Percentiles rank a stretch among this genome's conserved stretches.
Evolutionary conservation across 345 rosid species (phyloP).

Genomic region (Eucalyptus leucophloia): DNA sequence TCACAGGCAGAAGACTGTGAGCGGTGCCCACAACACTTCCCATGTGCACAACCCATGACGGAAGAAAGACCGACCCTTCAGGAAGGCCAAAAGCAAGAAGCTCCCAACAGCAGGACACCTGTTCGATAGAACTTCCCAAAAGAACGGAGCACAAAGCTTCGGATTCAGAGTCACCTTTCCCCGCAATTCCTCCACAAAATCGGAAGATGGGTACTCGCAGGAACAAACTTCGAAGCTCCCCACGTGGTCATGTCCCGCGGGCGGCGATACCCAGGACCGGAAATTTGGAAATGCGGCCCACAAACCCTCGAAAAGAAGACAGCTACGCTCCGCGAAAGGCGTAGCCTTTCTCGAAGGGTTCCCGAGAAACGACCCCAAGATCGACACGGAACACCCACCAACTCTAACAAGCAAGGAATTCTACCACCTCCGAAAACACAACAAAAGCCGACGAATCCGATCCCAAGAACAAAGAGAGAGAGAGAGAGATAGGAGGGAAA

Average conservation of each 20-base stretch:
- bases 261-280: neutral
- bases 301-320: neutral
- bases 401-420: neutral
- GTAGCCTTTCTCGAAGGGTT: neutral
- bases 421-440: neutral
- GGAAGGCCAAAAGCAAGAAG: neutral
- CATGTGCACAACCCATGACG: slow-evolving; percentile 80
- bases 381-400: neutral
- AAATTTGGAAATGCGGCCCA: neutral
- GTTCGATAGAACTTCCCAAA: slow-evolving; percentile 10
- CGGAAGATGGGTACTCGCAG: neutral
- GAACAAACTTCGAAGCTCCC: slow-evolving; percentile 11
- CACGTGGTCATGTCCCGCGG: neutral
- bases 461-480: neutral
- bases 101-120: neutral
- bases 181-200: neutral
- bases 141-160: neutral
- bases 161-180: neutral
- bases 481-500: neutral
- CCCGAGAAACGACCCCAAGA: neutral
- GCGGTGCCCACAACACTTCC: slow-evolving; percentile 67
- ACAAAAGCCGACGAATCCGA: neutral
- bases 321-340: neutral
- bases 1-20: slow-evolving; percentile 54
- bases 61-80: neutral